Evolutionary conservation across 352 stramenopile genomes (phyloP).

Genomic region (Phytophthora boehmeriae): DNA sequence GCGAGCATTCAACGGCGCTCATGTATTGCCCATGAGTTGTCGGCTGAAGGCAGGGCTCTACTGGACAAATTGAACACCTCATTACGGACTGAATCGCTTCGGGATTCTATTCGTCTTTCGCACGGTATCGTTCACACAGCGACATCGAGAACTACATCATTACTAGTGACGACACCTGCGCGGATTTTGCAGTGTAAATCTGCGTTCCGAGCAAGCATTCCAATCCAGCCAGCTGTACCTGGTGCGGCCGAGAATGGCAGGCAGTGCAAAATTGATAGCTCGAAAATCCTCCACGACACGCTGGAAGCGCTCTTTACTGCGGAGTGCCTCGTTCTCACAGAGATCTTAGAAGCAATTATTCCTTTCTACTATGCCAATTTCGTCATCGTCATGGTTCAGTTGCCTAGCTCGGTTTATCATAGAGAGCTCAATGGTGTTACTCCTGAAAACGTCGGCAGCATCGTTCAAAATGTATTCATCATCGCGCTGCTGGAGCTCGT

Average conservation of each 20-base stretch:
- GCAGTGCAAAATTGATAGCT: background rate
- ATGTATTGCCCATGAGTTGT: background rate
- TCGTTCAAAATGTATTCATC: background rate
- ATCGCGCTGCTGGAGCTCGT: background rate
- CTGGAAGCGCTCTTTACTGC: background rate
- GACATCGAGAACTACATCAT: background rate
- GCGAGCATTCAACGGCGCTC: background rate
- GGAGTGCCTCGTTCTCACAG: background rate
- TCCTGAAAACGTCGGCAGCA: background rate
- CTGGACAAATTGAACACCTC: background rate
- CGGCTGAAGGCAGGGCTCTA: background rate
- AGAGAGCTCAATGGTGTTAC: background rate
- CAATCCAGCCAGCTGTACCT: background rate
- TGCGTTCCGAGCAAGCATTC: background rate
- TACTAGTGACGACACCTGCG: background rate
- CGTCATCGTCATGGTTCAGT: background rate
- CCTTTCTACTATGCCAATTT: background rate
- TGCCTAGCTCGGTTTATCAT: background rate
- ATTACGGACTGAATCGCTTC: background rate
- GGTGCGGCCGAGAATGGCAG: too few relatives aligned
- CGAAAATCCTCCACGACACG: background rate
- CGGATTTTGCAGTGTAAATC: background rate
- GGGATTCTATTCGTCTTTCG: background rate
- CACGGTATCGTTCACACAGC: background rate
- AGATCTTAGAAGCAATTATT: background rate